These are phyloP conservation scores for Medicago arabica DNA, from an alignment of 306 rosid genomes.

Conservation along the genomic window DNA sequence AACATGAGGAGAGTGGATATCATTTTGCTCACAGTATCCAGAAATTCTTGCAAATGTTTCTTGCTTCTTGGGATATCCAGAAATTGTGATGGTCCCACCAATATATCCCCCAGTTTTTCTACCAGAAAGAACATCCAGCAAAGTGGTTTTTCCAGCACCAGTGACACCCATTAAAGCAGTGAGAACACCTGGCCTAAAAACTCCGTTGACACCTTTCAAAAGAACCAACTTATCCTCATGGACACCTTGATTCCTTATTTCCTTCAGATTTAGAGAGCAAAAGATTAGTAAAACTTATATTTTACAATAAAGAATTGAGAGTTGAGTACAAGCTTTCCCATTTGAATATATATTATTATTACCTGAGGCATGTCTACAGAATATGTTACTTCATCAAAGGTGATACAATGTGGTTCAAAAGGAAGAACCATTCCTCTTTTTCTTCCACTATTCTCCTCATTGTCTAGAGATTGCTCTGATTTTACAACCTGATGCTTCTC, in stretches of 20 bases:
- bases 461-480: slow-evolving; percentile 1
- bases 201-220: slow-evolving; percentile 57
- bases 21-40: slow-evolving; percentile 71
- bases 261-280: not conserved
- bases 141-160: slow-evolving; percentile 77
- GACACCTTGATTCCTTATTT: slow-evolving; percentile 2
- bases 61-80: slow-evolving; percentile 67
- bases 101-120: slow-evolving; percentile 64
- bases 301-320: not conserved
- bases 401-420: slow-evolving; percentile 52
- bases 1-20: slow-evolving; percentile 61
- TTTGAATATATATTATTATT: not conserved
- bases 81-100: slow-evolving; percentile 59
- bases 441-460: not conserved
- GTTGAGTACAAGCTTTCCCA: no score
- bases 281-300: not conserved
- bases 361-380: slow-evolving; percentile 36
- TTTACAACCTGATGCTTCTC: slow-evolving; percentile 42
- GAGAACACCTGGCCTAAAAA: slow-evolving; percentile 64
- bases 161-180: slow-evolving; percentile 69
- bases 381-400: slow-evolving; percentile 59
- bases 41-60: slow-evolving; percentile 59
- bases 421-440: slow-evolving; percentile 61
- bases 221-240: slow-evolving; percentile 21
- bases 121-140: slow-evolving; percentile 71